Evolutionary conservation across 805 yeast species (phyloP).

Genomic region (Debaryomyces tyrocola): DNA sequence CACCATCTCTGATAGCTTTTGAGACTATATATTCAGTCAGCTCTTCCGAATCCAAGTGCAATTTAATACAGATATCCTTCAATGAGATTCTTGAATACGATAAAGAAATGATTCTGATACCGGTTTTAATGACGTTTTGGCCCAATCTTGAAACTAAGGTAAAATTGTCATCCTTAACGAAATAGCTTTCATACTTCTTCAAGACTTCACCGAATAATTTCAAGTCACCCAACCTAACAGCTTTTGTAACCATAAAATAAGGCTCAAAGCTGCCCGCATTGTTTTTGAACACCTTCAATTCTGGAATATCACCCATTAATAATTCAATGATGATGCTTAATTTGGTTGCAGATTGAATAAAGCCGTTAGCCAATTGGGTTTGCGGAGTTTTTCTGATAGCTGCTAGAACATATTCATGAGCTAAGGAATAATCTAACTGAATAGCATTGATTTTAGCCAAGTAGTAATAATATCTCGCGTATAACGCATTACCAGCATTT

Average conservation of each 20-base stretch:
- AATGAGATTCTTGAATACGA: constrained; percentile 89
- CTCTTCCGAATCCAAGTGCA: constrained; percentile 90
- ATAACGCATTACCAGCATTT: constrained; percentile 80
- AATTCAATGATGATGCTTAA: constrained; percentile 84
- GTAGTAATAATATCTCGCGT: constrained; percentile 89
- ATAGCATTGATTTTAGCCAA: constrained; percentile 88
- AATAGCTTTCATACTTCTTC: constrained; percentile 55
- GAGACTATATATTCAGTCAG: constrained; percentile 96
- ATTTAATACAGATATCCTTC: constrained; percentile 89
- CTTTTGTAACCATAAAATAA: constrained; percentile 82
- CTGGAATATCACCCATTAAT: constrained; percentile 96
- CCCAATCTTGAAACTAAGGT: constrained; percentile 85
- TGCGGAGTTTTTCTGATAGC: constrained; percentile 97
- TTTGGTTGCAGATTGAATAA: constrained; percentile 86
- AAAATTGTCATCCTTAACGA: constrained; percentile 76
- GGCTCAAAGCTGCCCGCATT: constrained; percentile 63
- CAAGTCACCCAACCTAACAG: constrained; percentile 91
- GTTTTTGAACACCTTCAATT: constrained; percentile 75
- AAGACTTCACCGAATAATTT: constrained; percentile 74
- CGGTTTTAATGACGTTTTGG: constrained; percentile 97
- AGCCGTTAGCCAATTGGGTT: constrained; percentile 79
- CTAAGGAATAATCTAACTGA: constrained; percentile 88
- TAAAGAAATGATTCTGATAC: constrained; percentile 88
- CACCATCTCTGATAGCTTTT: constrained; percentile 95
- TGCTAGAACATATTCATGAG: constrained; percentile 87